phyloP scores from a whole-genome alignment of 371 early-diverging fungal genomes.

The Apophysomyces sp. region DNA sequence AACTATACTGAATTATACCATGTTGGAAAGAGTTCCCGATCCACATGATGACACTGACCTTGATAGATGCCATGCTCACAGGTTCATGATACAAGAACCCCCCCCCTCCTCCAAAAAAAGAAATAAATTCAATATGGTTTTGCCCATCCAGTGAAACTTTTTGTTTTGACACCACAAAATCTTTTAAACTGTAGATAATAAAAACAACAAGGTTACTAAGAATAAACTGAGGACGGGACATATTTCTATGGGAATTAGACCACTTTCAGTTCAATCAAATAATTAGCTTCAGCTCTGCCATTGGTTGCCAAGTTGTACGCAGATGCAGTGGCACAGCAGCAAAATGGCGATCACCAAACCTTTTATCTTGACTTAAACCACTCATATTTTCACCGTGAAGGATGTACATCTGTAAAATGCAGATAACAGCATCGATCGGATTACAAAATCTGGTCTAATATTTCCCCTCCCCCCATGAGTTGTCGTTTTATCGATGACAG shows the following conservation, averaged over 20 bases:
- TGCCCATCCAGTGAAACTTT: too few species aligned
- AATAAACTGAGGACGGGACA: too few species aligned
- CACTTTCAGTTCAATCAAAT: too few species aligned
- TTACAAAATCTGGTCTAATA: background rate
- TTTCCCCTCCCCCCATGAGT: background rate
- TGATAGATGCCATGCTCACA: background rate
- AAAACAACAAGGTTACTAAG: too few species aligned
- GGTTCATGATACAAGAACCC: background rate
- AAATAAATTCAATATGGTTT: background rate
- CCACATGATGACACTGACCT: too few species aligned
- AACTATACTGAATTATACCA: background rate
- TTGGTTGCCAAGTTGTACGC: constrained; percentile 3
- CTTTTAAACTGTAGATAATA: too few species aligned
- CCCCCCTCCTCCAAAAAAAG: too few species aligned
- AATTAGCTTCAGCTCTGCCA: background rate
- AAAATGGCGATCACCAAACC: background rate
- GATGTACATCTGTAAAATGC: background rate
- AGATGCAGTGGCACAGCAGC: background rate
- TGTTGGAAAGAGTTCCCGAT: background rate
- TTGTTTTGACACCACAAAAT: too few species aligned
- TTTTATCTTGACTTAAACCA: background rate
- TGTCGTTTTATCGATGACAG: background rate
- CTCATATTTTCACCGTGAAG: background rate
- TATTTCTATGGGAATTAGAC: too few species aligned
- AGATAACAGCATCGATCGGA: too few species aligned